These are phyloP conservation scores for Phalaenopsis equestris DNA, from an alignment of 106 monocot genomes.

Conservation along the genomic window DNA sequence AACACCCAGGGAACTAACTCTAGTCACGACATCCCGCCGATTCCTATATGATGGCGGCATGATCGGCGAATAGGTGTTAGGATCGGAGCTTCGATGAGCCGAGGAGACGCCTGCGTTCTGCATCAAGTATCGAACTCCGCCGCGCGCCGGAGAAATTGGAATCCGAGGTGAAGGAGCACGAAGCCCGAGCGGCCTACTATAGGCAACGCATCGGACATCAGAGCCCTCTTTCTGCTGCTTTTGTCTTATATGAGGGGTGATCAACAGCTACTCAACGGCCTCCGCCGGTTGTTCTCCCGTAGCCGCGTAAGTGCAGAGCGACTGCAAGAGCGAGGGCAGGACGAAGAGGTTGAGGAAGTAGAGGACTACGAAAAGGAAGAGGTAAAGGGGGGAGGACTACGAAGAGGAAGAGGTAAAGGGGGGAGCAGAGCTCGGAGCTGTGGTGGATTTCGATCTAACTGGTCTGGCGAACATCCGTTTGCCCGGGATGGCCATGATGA, in stretches of 20 bases:
- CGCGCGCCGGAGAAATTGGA: constrained; percentile 4
- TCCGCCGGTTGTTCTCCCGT: background rate
- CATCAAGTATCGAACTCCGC: background rate
- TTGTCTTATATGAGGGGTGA: background rate
- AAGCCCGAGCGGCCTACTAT: background rate
- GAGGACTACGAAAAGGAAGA: background rate
- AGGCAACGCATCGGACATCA: background rate
- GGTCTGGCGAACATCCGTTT: background rate
- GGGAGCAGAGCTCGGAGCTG: background rate
- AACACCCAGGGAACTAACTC: background rate
- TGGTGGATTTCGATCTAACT: background rate
- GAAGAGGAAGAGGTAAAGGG: background rate
- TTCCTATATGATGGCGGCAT: background rate
- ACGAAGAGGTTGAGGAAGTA: background rate
- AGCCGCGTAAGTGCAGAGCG: background rate
- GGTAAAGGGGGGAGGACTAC: background rate
- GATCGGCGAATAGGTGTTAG: background rate
- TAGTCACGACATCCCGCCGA: background rate
- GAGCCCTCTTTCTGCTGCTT: background rate
- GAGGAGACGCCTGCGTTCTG: background rate
- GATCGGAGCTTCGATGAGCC: background rate
- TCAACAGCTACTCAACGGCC: background rate
- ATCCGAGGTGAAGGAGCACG: background rate
- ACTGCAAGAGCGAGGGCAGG: background rate
- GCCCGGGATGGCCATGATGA: background rate